A percentile compares a stretch with the other conserved stretches of the same genome.
These are phyloP conservation scores for Plasmopara muralis DNA, from an alignment of 352 stramenopile genomes.

Conservation along the genomic window DNA sequence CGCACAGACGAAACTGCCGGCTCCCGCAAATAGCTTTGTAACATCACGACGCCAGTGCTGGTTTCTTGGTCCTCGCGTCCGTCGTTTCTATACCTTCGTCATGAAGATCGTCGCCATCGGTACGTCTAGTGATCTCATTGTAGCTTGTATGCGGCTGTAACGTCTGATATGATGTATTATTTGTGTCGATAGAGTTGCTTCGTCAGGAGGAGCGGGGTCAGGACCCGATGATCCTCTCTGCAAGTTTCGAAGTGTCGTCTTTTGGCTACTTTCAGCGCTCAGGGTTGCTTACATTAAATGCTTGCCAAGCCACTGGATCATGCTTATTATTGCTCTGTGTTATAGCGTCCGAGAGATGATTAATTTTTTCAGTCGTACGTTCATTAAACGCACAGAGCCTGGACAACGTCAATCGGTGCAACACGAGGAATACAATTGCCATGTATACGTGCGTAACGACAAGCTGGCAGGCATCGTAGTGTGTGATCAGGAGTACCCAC, in stretches of 20 bases:
- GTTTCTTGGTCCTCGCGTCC: neutral
- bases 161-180: conserved; percentile 4
- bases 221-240: conserved; percentile 62
- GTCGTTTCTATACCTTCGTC: conserved; percentile 5
- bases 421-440: conserved; percentile 98
- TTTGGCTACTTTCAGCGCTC: conserved; percentile 85
- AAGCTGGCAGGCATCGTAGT: conserved; percentile 94
- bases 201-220: conserved; percentile 52
- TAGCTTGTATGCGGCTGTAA: too few species aligned
- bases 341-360: conserved; percentile 96
- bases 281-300: conserved; percentile 32
- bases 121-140: conserved; percentile 19
- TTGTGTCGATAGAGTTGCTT: conserved; percentile 43
- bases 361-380: conserved; percentile 99
- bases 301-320: neutral
- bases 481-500: conserved; percentile 97
- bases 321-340: neutral
- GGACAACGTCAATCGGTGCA: conserved; percentile 97
- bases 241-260: conserved; percentile 67
- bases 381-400: conserved; percentile 94
- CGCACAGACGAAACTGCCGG: conserved; percentile 25
- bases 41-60: conserved; percentile 3
- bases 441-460: conserved; percentile 97
- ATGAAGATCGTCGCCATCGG: conserved; percentile 87
- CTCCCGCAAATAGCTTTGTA: conserved; percentile 15